A percentile compares a stretch with the other conserved stretches of the same genome.
These are phyloP conservation scores for Boletus reticulatus DNA, from an alignment of 768 basidiomycete species.

Conservation along the genomic window DNA sequence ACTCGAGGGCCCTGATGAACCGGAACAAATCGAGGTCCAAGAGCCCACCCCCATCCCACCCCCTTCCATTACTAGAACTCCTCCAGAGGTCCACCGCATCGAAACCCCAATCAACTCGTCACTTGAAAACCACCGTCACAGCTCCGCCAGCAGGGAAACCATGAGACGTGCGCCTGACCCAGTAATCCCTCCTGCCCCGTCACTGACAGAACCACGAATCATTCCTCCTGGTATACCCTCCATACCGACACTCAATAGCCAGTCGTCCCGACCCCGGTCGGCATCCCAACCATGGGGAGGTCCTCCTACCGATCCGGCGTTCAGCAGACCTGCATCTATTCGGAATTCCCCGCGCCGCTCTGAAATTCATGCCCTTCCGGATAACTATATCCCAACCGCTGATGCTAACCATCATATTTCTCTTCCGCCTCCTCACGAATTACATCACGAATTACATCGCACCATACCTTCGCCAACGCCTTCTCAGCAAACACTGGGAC, in stretches of 20 bases:
- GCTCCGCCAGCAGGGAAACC: slow-evolving; percentile 14
- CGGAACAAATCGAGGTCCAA: slow-evolving; percentile 21
- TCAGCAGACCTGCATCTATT: slow-evolving; percentile 15
- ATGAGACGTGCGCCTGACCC: slow-evolving; percentile 13
- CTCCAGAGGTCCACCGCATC: slow-evolving; percentile 29
- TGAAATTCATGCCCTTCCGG: slow-evolving; percentile 39
- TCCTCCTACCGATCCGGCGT: slow-evolving; percentile 8
- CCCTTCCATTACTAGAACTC: slow-evolving; percentile 7
- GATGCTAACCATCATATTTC: slow-evolving; percentile 38
- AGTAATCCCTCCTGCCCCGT: slow-evolving; percentile 4
- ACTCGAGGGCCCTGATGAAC: slow-evolving; percentile 22
- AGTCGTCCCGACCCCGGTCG: slow-evolving; percentile 14
- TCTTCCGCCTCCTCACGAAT: slow-evolving; percentile 52
- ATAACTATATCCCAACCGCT: slow-evolving; percentile 49
- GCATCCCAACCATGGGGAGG: slow-evolving; percentile 18
- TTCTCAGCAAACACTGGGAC: slow-evolving; percentile 23
- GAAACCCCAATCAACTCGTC: slow-evolving; percentile 17
- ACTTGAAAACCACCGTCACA: slow-evolving; percentile 13
- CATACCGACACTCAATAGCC: slow-evolving; percentile 12
- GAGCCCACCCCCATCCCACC: slow-evolving; percentile 15
- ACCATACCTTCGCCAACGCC: slow-evolving; percentile 27
- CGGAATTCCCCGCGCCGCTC: slow-evolving; percentile 20
- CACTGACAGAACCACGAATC: slow-evolving; percentile 14
- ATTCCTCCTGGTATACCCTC: slow-evolving; percentile 7
- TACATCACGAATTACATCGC: slow-evolving; percentile 40